Base-by-base conservation (phyloP, 768 basidiomycete genomes). In the Tulasnella sp. region DNA sequence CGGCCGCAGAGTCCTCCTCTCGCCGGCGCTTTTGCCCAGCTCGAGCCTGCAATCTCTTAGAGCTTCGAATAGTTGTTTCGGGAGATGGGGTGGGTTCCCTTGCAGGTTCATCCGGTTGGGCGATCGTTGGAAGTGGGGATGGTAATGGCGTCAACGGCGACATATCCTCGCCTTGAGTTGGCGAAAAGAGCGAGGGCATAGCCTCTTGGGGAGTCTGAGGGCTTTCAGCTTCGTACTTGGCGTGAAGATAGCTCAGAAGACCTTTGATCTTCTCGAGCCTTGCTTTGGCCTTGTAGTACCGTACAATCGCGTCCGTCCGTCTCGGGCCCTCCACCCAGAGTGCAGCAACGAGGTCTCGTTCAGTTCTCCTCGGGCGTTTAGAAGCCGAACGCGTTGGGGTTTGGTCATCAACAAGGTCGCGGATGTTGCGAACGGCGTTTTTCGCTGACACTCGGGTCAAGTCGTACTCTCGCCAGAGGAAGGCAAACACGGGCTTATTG, bases 301-400 rank as follows among this genome's bases (percentile, higher is more conserved):
- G n/a, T 14, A 40, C 38, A 21, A 74, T 74, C 10, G 73, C 73
- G 73, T 27, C 73, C 0, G 73, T 74, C 10, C 39, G 39, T 27
- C 38, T 4, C n/a, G 73, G 73, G n/a, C 73, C 73, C 38, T 74
- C 73, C 39, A 74, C 73, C 73, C 73, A 74, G 8, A 74, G 44
- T 40, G 31, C 9, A 38, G 31, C 44, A 38, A 74, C 24, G 9
- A 74, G 31, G 39, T 74, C 73, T 40, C 38, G 31, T 74, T 74
- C 73, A 6, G 39, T 38, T 27, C 73, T 40, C 31, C 62, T 68
- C 52, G 24, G 2, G 31, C 62, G 62, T 18, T 68, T 68, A 5
- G 27, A 68, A n/a, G 73, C 31, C n/a, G 71, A 36, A 6, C 73
- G 34, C 38, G n/a, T n/a, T 14, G 73, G n/a, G 21, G 18, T 21